Percentiles rank a stretch among this genome's conserved stretches.
These are phyloP conservation scores for Gossypium stocksii DNA, from an alignment of 345 rosid species.

Conservation along the genomic window DNA sequence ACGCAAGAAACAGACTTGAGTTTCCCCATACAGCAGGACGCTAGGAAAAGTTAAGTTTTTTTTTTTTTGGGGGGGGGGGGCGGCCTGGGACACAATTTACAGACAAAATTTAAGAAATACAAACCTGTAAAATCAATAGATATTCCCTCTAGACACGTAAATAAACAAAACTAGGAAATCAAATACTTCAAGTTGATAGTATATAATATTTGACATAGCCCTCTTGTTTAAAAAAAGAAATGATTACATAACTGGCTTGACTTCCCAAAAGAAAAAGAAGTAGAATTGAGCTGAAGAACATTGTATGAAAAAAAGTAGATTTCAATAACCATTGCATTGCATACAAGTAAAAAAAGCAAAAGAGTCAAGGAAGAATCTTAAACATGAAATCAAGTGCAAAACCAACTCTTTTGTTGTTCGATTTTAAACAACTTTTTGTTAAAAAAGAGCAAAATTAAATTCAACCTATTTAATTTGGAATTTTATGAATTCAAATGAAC, in stretches of 20 bases:
- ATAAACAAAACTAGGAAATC: neutral
- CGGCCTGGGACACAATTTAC: neutral
- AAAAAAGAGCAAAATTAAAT: neutral
- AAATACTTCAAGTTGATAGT: neutral
- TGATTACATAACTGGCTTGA: neutral
- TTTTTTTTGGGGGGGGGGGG: too few relatives aligned
- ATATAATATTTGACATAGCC: neutral
- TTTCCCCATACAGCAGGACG: neutral
- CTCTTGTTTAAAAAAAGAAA: neutral
- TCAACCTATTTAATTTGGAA: neutral
- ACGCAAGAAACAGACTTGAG: neutral
- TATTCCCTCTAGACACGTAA: neutral
- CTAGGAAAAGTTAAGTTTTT: neutral
- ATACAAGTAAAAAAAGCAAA: neutral
- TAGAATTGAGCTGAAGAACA: neutral
- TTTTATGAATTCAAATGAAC: neutral
- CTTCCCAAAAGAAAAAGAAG: neutral
- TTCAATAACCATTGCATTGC: neutral
- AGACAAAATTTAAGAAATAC: neutral
- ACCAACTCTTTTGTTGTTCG: neutral
- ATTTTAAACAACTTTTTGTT: neutral
- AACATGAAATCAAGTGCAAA: slow-evolving; percentile 3
- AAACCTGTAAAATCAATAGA: neutral
- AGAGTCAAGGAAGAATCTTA: neutral
- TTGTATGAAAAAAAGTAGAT: neutral